Base-by-base conservation (phyloP, 768 basidiomycete genomes). In the Infundibulicybe gibba region DNA sequence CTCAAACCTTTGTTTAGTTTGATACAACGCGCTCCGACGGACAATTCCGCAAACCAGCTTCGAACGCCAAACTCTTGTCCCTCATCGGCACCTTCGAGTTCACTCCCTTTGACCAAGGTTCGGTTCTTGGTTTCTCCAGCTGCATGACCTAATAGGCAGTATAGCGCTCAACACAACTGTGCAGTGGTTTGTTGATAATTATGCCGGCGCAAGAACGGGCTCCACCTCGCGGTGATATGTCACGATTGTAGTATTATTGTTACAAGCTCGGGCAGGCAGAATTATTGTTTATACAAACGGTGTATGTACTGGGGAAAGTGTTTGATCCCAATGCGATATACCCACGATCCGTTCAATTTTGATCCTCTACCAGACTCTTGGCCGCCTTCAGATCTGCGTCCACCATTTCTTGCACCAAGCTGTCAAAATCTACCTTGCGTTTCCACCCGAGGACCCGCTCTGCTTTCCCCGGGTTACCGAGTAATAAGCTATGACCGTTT, bases 41-140 rank as follows among this genome's bases (percentile, higher is more conserved):
- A 1, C 94, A 97, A 65, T 94, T 85, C 79, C 85, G 94, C 55
- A 97, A 97, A 69, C 94, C 94, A 0, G 94, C 94, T 14, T 92
- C 91, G 32, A 98, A 98, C 68, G 82, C 79, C 59, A 95, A 94
- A 65, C 71, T 97, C 5, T 61, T 90, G 41, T 67, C 66, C n/a
- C 69, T 89, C 44, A 82, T 94, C 42, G 85, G 85, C 21, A 83
- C 72, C 3, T 97, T 94, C 71, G 59, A 86, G 65, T 97, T 97
- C 66, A 97, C 94, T 25, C 93, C 94, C 6, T 95, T 98, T 63
- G 80, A 92, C 30, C 52, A 80, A 64, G 90, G 90, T 90, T 52
- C 35, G 73, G 64, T 15, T 19, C 41, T 25, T 30, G 21, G 16
- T 33, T 21, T 32, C 32, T 42, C 31, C n/a, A 15, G 25, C 2